Evolutionary conservation across 441 rosid species (phyloP), one percentile per base, ranked within the genome.

Genomic region (Adansonia madagascariensis): DNA sequence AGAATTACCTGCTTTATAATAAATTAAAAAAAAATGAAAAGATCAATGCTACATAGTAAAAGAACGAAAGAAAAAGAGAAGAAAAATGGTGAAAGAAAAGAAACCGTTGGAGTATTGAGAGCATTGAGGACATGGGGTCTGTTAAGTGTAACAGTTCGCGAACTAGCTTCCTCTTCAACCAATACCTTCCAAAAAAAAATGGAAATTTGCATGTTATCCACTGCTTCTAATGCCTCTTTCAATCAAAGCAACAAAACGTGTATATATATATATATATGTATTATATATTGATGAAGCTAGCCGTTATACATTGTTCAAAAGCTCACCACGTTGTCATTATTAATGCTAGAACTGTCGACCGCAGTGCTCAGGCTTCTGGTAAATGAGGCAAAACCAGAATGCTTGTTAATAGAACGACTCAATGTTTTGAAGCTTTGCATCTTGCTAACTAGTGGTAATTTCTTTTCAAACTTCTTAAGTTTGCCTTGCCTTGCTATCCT

Each of bases 81-180:
- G 10, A 8, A 47, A 57, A n/a, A 41, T 20, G 43, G 10, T n/a
- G 2, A 60, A 55, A 55, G 18, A 62, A 2, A 27, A 31, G 46
- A 50, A 44, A 64, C 82, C 77, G 71, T 80, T 20, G 74, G 70
- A 46, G 62, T 56, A 5, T 39, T 72, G 9, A 80, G 69, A 71
- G 82, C 79, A 56, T 80, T 80, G 2, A 76, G 74, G 24, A 57
- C 77, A 64, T 46, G 53, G 61, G 79, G 77, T 65, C 77, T 80
- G 53, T 80, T 76, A 31, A 80, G 82, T 11, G 35, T 72, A 20
- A 76, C 69, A 63, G 69, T 76, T 76, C 82, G 18, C 72, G 82
- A 80, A 61, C 78, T 47, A 17, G 31, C 75, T 31, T 39, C 22
- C 46, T 47, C 77, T 31, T 80, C 77, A 64, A 80, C 79, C n/a